A percentile compares a stretch with the other conserved stretches of the same genome.
phyloP scores from a whole-genome alignment of 2,329 filamentous ascomycete species.

The Grosmannia huntii region DNA sequence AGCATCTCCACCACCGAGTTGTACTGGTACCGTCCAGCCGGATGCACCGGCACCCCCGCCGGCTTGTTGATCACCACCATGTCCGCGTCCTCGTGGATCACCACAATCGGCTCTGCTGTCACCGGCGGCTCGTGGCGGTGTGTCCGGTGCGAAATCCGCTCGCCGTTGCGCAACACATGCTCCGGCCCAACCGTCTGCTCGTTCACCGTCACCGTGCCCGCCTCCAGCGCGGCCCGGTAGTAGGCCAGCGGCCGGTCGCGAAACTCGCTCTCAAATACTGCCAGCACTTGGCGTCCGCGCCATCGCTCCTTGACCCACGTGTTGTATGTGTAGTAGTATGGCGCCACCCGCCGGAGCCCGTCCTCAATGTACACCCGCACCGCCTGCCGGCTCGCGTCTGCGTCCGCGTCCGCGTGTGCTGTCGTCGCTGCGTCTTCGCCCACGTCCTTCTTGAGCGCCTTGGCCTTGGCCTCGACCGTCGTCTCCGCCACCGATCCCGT shows the following conservation, averaged over 20 bases:
- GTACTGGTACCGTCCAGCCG: slow-evolving; percentile 88
- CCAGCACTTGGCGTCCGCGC: slow-evolving; percentile 67
- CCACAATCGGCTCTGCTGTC: slow-evolving; percentile 61
- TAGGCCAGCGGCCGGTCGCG: slow-evolving; percentile 77
- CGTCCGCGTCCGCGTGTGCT: background rate
- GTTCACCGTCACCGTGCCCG: slow-evolving; percentile 69
- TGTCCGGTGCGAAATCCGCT: slow-evolving; percentile 82
- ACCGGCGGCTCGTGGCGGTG: slow-evolving; percentile 95
- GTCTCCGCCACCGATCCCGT: background rate
- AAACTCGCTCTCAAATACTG: slow-evolving; percentile 87
- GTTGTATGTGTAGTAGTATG: slow-evolving; percentile 91
- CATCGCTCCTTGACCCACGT: slow-evolving; percentile 91
- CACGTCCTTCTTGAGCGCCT: slow-evolving; percentile 3
- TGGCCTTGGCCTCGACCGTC: background rate
- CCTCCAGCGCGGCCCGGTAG: slow-evolving; percentile 73
- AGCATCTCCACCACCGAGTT: slow-evolving; percentile 93
- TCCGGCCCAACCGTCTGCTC: slow-evolving; percentile 55
- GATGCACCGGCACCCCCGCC: slow-evolving; percentile 86
- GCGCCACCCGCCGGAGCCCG: slow-evolving; percentile 68
- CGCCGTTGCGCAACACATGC: slow-evolving; percentile 72
- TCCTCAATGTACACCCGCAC: slow-evolving; percentile 80
- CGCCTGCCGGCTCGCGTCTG: no score
- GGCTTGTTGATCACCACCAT: slow-evolving; percentile 97
- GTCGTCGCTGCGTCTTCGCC: slow-evolving; percentile 7
- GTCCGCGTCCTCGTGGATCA: slow-evolving; percentile 84